A percentile compares a stretch with the other conserved stretches of the same genome.
phyloP scores from a whole-genome alignment of 768 basidiomycete genomes.

The Agrocybe pediades region DNA sequence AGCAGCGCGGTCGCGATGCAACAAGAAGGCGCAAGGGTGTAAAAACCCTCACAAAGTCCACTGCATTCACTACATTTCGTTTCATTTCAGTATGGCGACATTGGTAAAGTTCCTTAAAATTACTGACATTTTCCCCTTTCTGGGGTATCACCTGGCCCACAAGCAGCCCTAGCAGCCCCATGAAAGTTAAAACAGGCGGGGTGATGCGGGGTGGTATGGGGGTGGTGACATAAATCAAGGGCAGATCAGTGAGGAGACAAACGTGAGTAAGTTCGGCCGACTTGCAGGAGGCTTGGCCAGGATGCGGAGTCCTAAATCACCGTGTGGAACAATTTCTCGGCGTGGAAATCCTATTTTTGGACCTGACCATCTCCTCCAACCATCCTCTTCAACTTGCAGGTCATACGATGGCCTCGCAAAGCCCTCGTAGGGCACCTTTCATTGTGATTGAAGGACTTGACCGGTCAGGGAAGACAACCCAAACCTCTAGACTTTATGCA shows the following conservation, averaged over 20 bases:
- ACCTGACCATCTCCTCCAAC: neutral
- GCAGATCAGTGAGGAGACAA: no score
- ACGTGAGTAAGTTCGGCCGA: no score
- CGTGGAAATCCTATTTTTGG: neutral
- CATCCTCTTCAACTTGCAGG: neutral
- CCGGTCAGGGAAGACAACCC: constrained; percentile 92
- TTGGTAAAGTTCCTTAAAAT: neutral
- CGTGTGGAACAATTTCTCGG: no score
- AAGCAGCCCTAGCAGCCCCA: neutral
- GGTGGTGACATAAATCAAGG: neutral
- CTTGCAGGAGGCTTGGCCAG: no score
- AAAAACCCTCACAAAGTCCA: neutral
- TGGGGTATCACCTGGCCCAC: neutral
- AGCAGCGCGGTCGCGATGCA: neutral
- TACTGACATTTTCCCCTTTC: neutral
- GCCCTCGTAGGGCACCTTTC: constrained; percentile 66
- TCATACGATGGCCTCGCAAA: neutral
- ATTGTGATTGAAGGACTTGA: constrained; percentile 97
- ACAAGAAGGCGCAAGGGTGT: neutral
- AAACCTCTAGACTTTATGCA: constrained; percentile 62
- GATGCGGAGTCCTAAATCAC: no score
- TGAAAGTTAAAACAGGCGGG: neutral
- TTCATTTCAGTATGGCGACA: neutral
- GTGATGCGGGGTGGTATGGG: no score
- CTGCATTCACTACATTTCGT: neutral